Evolutionary conservation across 495 filamentous ascomycete species (phyloP).

Genomic region (Penicillium daleae): DNA sequence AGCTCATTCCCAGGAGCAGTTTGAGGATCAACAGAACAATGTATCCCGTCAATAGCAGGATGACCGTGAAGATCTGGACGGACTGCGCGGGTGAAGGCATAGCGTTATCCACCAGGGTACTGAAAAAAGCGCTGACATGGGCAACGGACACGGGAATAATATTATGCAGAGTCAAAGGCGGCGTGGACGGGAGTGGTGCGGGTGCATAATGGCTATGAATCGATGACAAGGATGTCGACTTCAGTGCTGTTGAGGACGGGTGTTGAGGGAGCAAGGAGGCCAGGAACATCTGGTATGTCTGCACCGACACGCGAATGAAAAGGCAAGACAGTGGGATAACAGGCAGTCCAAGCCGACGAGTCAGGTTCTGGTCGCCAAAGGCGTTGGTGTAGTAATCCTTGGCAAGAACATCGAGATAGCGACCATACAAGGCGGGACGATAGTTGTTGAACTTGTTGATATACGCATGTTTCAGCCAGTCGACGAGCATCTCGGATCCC

Average conservation of each 20-base stretch:
- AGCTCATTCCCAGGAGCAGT: constrained; percentile 78
- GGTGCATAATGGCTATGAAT: constrained; percentile 56
- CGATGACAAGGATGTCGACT: constrained; percentile 64
- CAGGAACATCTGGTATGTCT: constrained; percentile 98
- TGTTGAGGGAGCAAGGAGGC: constrained; percentile 79
- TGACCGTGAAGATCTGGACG: constrained; percentile 62
- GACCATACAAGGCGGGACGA: constrained; percentile 82
- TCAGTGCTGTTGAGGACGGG: constrained; percentile 69
- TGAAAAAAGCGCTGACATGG: constrained; percentile 42
- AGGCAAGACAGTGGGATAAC: constrained; percentile 92
- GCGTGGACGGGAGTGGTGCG: constrained; percentile 32
- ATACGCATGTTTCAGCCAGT: constrained; percentile 97
- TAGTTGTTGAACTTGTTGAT: constrained; percentile 98
- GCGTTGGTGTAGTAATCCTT: constrained; percentile 99
- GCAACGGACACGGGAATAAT: constrained; percentile 42
- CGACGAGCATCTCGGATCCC: constrained; percentile 94
- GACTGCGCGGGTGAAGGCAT: constrained; percentile 51
- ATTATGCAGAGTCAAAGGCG: constrained; percentile 43
- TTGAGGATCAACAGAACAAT: constrained; percentile 78
- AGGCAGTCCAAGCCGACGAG: constrained; percentile 85
- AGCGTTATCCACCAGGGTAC: constrained; percentile 45
- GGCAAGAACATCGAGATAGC: constrained; percentile 88
- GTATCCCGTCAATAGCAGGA: constrained; percentile 77
- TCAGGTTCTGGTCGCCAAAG: constrained; percentile 86
- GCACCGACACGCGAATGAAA: constrained; percentile 90